Evolutionary conservation across 139 green algal genomes (phyloP).

Genomic region (Chlamydomonas schloesseri): DNA sequence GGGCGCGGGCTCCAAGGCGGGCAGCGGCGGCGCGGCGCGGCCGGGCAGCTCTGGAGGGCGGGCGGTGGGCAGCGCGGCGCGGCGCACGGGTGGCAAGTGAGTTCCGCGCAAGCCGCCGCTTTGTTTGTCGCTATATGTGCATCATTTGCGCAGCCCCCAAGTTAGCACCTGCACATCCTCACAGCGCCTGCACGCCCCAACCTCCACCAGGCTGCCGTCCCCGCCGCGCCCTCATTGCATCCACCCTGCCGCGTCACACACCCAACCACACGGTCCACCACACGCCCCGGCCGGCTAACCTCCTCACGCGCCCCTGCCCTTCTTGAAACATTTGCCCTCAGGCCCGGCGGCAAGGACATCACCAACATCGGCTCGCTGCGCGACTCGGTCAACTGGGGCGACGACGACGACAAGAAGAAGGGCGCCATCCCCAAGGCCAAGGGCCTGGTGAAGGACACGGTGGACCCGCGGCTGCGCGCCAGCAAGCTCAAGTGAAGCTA

Average conservation of each 20-base stretch:
- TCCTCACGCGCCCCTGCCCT: too few relatives aligned
- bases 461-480: slow-evolving; percentile 56
- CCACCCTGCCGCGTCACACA: too few relatives aligned
- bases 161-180: too few relatives aligned
- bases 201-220: too few relatives aligned
- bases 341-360: slow-evolving; percentile 41
- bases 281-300: too few relatives aligned
- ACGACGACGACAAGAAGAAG: slow-evolving; percentile 39
- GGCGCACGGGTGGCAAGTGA: slow-evolving; percentile 13
- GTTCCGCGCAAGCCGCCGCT: background rate
- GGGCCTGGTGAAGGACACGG: slow-evolving; percentile 66
- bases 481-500: slow-evolving; percentile 17
- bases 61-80: slow-evolving; percentile 25
- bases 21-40: background rate
- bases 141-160: too few relatives aligned
- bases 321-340: too few relatives aligned
- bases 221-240: too few relatives aligned
- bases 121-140: too few relatives aligned
- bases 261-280: too few relatives aligned
- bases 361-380: slow-evolving; percentile 62
- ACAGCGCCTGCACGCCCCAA: too few relatives aligned
- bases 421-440: slow-evolving; percentile 56
- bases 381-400: slow-evolving; percentile 48
- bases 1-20: background rate
- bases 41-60: slow-evolving; percentile 5